Percentiles rank a stretch among this genome's conserved stretches.
Evolutionary conservation across 1,284 basidiomycete species (phyloP).

Genomic region (Pseudozyma tsukubaensis): DNA sequence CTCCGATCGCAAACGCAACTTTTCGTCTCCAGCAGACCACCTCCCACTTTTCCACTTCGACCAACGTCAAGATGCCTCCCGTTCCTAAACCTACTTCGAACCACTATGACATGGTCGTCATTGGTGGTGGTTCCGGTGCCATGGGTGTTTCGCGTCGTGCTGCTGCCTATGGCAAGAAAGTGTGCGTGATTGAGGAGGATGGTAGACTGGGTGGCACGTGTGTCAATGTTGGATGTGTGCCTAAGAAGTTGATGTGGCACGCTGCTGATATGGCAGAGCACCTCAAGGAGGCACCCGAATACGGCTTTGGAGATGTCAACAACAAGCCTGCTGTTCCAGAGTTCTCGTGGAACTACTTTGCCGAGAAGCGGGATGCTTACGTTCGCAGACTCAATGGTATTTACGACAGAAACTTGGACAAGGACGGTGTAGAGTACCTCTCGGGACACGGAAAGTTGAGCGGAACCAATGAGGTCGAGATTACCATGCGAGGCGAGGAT

Average conservation of each 20-base stretch:
- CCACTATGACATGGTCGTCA: slow-evolving; percentile 67
- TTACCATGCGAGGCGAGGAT: slow-evolving; percentile 60
- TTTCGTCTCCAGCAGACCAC: slow-evolving; percentile 29
- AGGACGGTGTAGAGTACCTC: slow-evolving; percentile 90
- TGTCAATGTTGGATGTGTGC: slow-evolving; percentile 80
- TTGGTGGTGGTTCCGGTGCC: slow-evolving; percentile 68
- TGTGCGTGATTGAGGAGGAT: slow-evolving; percentile 85
- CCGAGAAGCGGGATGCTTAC: slow-evolving; percentile 94
- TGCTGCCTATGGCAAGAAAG: slow-evolving; percentile 91
- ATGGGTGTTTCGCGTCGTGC: slow-evolving; percentile 74
- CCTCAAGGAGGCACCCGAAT: slow-evolving; percentile 78
- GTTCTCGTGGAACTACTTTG: slow-evolving; percentile 91
- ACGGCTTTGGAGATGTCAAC: slow-evolving; percentile 75
- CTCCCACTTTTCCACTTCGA: slow-evolving; percentile 36
- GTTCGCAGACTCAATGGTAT: slow-evolving; percentile 90
- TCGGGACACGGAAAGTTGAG: slow-evolving; percentile 76
- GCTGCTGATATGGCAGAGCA: slow-evolving; percentile 88
- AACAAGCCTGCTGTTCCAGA: slow-evolving; percentile 68
- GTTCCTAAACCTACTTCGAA: slow-evolving; percentile 53
- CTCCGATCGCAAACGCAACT: slow-evolving; percentile 8
- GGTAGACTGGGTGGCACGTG: slow-evolving; percentile 91
- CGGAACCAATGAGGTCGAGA: slow-evolving; percentile 61
- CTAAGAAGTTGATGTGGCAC: slow-evolving; percentile 95
- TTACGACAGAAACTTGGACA: slow-evolving; percentile 83
- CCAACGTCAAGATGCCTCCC: slow-evolving; percentile 59